Evolutionary conservation across 805 yeast species (phyloP), one percentile per base, ranked within the genome.

Genomic region (Yamadazyma scolyti): DNA sequence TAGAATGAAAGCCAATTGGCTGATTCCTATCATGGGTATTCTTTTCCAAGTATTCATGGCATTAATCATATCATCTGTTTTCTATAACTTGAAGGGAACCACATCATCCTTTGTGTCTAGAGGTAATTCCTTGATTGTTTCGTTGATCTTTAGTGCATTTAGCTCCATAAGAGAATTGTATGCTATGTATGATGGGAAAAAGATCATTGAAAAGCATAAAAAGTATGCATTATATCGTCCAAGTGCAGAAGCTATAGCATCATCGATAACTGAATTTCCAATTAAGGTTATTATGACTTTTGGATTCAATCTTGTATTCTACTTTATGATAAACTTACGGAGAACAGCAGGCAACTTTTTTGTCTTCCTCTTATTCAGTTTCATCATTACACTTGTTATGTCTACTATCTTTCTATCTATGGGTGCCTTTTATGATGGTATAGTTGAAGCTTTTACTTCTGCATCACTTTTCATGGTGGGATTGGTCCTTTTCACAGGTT

Each of bases 181-280:
- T 44, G 52, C 71, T 9, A 58, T 77, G 37, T 79, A 75, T 44
- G 73, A 75, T 36, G 72, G 72, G 35, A 74, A 82, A 57, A 77
- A 80, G 22, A 75, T 84, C 40, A 69, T 80, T 16, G 73, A 71
- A 43, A 82, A 83, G 47, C 94, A 84, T 50, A 76, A 79, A 46
- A 67, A 70, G 28, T 84, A 79, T 43, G 77, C 85, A 0, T 68
- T 82, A 35, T 84, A 80, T 52, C 77, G 77, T 36, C 88, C 89
- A 3, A 70, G 85, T 9, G 77, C 84, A 3, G 90, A 82, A 47
- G 81, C 87, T 1, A 43, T 82, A 4, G 79, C 85, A 0, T 61
- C 76, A 5, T 62, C 77, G 26, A 14, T 10, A 5, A 36, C 79
- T 4, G 70, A 84, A 3, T 79, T 76, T 24, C 54, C 82, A 39